Percentiles rank a stretch among this genome's conserved stretches.
Conservation (phyloP, 176 grass and related monocot species). For the Oryza australiensis region DNA sequence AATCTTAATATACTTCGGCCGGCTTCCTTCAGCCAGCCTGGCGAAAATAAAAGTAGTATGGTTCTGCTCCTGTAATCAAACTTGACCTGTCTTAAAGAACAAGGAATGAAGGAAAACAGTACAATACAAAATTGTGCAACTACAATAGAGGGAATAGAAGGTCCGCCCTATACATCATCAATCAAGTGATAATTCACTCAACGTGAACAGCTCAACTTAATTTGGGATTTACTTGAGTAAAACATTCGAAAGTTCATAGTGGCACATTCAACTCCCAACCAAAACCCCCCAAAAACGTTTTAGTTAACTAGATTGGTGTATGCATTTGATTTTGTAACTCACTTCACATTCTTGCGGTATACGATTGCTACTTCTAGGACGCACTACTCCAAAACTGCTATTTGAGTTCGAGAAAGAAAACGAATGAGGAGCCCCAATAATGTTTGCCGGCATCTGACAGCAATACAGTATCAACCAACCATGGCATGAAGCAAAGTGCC, state of each 20-base stretch:
- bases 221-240: no score
- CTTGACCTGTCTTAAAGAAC: conserved; percentile 1
- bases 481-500: background rate
- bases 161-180: background rate
- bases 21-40: no score
- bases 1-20: no score
- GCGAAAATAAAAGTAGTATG: no score
- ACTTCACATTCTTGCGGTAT: background rate
- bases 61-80: conserved; percentile 9
- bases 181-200: background rate
- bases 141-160: background rate
- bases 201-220: no score
- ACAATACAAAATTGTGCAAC: background rate
- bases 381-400: background rate
- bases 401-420: conserved; percentile 2
- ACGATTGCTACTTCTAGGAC: background rate
- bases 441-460: background rate
- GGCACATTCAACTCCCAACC: no score
- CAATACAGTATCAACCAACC: background rate
- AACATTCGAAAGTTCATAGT: no score
- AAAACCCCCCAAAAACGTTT: no score
- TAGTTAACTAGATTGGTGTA: background rate
- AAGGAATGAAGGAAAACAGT: background rate
- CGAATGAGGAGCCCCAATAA: background rate
- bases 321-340: conserved; percentile 1